Evolutionary conservation across 805 yeast genomes (phyloP).

Genomic region (Lipomyces orientalis): DNA sequence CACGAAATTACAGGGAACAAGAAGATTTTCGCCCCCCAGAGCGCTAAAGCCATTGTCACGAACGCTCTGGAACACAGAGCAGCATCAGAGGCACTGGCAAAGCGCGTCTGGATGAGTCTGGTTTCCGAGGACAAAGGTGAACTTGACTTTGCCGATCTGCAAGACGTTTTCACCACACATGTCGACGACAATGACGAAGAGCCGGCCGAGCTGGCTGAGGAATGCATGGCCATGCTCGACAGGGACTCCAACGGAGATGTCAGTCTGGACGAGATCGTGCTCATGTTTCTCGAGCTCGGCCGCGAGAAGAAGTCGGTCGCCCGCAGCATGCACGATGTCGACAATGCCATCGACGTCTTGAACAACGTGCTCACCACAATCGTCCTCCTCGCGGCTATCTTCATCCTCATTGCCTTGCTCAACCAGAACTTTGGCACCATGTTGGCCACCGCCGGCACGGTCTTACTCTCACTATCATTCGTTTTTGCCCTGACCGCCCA

Average conservation of each 20-base stretch:
- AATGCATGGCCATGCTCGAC: conserved; percentile 42
- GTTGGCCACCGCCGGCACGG: conserved; percentile 50
- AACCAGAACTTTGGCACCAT: conserved; percentile 50
- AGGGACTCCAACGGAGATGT: conserved; percentile 47
- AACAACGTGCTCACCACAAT: conserved; percentile 47
- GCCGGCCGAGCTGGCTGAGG: conserved; percentile 10
- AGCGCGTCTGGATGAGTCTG: conserved; percentile 51
- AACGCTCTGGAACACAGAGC: conserved; percentile 44
- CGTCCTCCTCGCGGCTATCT: conserved; percentile 45
- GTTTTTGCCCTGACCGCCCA: conserved; percentile 48
- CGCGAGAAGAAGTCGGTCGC: conserved; percentile 47
- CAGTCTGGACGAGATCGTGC: conserved; percentile 47
- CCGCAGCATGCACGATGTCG: conserved; percentile 49
- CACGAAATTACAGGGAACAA: not conserved
- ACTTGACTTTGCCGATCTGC: conserved; percentile 45
- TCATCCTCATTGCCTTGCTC: conserved; percentile 50
- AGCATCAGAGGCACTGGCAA: conserved; percentile 45
- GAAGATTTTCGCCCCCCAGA: not conserved
- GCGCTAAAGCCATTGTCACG: conserved; percentile 39
- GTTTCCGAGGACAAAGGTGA: conserved; percentile 48
- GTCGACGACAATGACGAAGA: conserved; percentile 8
- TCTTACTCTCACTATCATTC: conserved; percentile 49
- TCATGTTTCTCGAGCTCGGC: conserved; percentile 44
- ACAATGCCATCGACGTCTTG: conserved; percentile 49
- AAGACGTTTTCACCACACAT: conserved; percentile 36